Evolutionary conservation across 495 filamentous ascomycete species (phyloP).

Genomic region (Lepraria neglecta): DNA sequence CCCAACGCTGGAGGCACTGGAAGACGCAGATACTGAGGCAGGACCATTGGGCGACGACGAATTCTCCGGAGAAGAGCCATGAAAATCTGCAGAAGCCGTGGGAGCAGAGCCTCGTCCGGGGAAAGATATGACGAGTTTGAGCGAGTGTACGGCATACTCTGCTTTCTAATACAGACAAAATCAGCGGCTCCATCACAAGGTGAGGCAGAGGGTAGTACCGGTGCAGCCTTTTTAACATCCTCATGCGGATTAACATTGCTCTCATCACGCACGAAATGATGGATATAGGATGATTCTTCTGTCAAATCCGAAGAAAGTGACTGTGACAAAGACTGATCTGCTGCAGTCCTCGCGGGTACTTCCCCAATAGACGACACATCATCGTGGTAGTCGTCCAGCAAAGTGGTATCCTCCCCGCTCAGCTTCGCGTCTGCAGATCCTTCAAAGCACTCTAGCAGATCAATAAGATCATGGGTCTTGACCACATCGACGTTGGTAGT

Average conservation of each 20-base stretch:
- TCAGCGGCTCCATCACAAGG: neutral
- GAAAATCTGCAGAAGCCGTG: neutral
- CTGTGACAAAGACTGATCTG: neutral
- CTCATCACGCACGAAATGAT: slow-evolving; percentile 8
- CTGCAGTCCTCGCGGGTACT: neutral
- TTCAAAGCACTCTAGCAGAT: neutral
- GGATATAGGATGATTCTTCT: slow-evolving; percentile 2
- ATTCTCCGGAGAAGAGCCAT: neutral
- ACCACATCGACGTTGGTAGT: neutral
- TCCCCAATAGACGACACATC: neutral
- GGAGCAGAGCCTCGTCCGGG: neutral
- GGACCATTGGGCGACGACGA: neutral
- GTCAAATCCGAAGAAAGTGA: neutral
- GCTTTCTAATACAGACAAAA: neutral
- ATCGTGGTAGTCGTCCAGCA: neutral
- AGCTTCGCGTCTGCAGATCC: neutral
- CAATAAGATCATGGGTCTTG: neutral
- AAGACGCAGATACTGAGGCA: neutral
- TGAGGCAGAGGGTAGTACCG: neutral
- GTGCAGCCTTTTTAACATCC: neutral
- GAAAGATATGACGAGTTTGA: neutral
- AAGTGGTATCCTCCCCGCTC: neutral
- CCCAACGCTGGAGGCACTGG: neutral
- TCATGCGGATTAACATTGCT: neutral
- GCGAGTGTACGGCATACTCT: neutral